Evolutionary conservation across 2,329 filamentous ascomycete genomes (phyloP), one percentile per base, ranked within the genome.

Genomic region (Colletotrichum sublineola): DNA sequence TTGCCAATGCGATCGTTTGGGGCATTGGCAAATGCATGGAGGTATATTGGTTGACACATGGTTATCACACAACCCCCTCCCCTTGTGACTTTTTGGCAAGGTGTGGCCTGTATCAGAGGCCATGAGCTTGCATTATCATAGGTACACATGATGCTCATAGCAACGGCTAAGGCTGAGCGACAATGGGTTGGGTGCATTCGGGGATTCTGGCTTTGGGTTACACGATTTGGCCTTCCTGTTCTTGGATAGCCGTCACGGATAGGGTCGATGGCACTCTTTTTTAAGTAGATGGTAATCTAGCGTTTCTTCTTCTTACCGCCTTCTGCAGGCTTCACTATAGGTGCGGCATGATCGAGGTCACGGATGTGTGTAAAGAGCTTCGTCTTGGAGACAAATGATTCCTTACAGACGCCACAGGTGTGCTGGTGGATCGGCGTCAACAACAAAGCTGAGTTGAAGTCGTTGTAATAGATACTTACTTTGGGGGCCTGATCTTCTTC

Each of bases 321-420:
- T 71, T 4, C 52, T 44, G 31, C 36, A 24, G 33, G 40, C 40
- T 62, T 71, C 58, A 42, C 66, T 70, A 74, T 78, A 81, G 55
- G 66, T 58, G 90, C 88, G 7, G 91, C 92, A 82, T 96, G 93
- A 12, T 83, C 83, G 24, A 88, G 82, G 12, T 91, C 87, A 74
- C 90, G 89, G 70, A 96, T 86, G 80, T 97, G 94, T 64, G 88
- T 84, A 79, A 96, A 96, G 24, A 97, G 82, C 75, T 90, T 91
- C 7, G 89, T 92, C 75, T 90, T 92, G 1, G 92, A 94, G 0
- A 88, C 75, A 68, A 89, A 90, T 1, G 71, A 74, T 69, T 82
- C 81, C 3, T 81, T 78, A 75, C 88, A 90, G 20, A 83, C 80
- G 36, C 80, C 77, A 75, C 87, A 89, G 68, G 75, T 81, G 66